A percentile compares a stretch with the other conserved stretches of the same genome.
Evolutionary conservation across 768 basidiomycete genomes (phyloP).

Genomic region (Mycena indigotica): DNA sequence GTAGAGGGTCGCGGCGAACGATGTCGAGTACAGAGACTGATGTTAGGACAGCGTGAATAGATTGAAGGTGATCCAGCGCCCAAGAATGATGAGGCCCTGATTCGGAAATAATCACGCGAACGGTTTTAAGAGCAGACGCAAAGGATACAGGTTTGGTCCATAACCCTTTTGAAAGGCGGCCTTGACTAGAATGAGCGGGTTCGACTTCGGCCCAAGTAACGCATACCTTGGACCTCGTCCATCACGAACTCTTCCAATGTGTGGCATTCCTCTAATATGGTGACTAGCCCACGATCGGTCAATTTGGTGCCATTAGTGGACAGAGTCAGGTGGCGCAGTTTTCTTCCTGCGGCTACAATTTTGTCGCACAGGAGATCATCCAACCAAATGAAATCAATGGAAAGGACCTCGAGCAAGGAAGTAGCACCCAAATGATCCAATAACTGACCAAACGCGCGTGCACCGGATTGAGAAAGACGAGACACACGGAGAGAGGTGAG

Average conservation of each 20-base stretch:
- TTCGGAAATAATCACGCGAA: conserved; percentile 34
- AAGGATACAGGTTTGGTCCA: conserved; percentile 35
- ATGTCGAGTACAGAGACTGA: conserved; percentile 30
- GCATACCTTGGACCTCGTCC: conserved; percentile 40
- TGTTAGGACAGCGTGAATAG: conserved; percentile 30
- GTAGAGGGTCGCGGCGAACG: conserved; percentile 27
- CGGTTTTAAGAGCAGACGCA: conserved; percentile 29
- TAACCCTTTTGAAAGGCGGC: conserved; percentile 37
- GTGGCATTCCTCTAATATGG: conserved; percentile 38
- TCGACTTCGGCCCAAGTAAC: too few relatives aligned
- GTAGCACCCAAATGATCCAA: conserved; percentile 30
- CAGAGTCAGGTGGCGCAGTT: conserved; percentile 32
- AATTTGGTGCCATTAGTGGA: conserved; percentile 41
- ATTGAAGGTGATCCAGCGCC: conserved; percentile 41
- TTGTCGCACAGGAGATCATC: conserved; percentile 40
- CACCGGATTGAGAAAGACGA: conserved; percentile 38
- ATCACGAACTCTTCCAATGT: conserved; percentile 34
- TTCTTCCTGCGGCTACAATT: conserved; percentile 34
- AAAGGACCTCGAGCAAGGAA: conserved; percentile 35
- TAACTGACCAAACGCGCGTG: conserved; percentile 31
- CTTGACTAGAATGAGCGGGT: conserved; percentile 18
- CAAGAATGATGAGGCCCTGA: conserved; percentile 41
- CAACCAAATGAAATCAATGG: conserved; percentile 41
- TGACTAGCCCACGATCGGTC: conserved; percentile 35
- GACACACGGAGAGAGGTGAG: conserved; percentile 33